Conservation (phyloP, 805 yeast genomes). For the Nakazawaea wyomingensis region DNA sequence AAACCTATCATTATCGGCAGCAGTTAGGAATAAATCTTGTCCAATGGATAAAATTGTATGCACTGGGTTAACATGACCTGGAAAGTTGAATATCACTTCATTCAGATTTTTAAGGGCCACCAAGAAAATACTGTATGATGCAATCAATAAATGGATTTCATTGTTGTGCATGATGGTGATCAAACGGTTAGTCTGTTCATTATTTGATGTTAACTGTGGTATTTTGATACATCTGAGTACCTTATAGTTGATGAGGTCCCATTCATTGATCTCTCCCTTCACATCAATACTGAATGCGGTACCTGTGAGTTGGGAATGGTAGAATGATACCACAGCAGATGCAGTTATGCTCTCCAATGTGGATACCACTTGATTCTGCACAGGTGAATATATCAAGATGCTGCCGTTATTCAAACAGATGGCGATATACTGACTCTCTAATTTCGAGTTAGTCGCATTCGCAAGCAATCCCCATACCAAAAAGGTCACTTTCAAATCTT, state of each 20-base stretch:
- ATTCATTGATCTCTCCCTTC: conserved; percentile 53
- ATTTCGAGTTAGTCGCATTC: conserved; percentile 14
- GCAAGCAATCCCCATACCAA: conserved; percentile 45
- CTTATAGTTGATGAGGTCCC: conserved; percentile 47
- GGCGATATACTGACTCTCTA: conserved; percentile 45
- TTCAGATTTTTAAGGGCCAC: conserved; percentile 35
- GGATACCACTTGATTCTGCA: conserved; percentile 49
- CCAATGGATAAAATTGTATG: conserved; percentile 38
- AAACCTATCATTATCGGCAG: conserved; percentile 78
- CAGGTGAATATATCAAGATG: conserved; percentile 62
- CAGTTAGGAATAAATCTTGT: conserved; percentile 51
- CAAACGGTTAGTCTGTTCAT: conserved; percentile 19
- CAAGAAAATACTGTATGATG: conserved; percentile 62
- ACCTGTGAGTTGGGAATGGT: conserved; percentile 34
- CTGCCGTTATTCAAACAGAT: conserved; percentile 65
- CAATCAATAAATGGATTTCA: conserved; percentile 46
- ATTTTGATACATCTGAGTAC: conserved; percentile 35
- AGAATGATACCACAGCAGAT: conserved; percentile 45
- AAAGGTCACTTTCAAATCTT: conserved; percentile 42
- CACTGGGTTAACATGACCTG: conserved; percentile 75
- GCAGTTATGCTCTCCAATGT: conserved; percentile 40
- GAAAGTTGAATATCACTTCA: conserved; percentile 36
- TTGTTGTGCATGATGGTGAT: conserved; percentile 19
- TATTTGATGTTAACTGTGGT: conserved; percentile 13
- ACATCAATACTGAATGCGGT: conserved; percentile 58